A percentile compares a stretch with the other conserved stretches of the same genome.
Conservation (phyloP, 768 basidiomycete species). For the Podaxis sp. region DNA sequence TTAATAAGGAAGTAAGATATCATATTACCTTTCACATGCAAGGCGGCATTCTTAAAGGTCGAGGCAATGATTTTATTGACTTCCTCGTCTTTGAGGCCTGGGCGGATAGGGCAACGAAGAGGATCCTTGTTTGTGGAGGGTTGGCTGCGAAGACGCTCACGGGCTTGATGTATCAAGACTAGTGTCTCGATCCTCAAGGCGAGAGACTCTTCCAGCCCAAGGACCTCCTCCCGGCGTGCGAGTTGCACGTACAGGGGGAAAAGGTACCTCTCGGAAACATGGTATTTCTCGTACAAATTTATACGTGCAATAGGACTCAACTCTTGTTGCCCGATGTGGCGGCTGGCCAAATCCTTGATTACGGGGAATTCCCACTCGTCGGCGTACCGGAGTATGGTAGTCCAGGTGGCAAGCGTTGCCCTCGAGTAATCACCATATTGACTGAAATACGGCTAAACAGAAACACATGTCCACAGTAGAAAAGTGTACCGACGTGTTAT, state of each 20-base stretch:
- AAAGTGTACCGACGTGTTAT: constrained; percentile 46
- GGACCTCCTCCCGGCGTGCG: constrained; percentile 43
- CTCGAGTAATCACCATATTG: constrained; percentile 3
- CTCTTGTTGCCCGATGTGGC: neutral
- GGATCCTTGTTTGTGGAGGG: constrained; percentile 14
- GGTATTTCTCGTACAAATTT: constrained; percentile 47
- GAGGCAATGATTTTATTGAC: constrained; percentile 14
- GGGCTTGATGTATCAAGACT: constrained; percentile 40
- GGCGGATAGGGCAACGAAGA: constrained; percentile 18
- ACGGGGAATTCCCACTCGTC: constrained; percentile 9
- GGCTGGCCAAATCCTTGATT: constrained; percentile 6
- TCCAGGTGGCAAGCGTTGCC: constrained; percentile 1
- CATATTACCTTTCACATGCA: neutral
- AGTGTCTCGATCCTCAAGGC: constrained; percentile 50
- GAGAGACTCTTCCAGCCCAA: constrained; percentile 52
- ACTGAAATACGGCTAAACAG: neutral
- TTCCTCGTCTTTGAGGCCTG: constrained; percentile 14
- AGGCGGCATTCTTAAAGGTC: neutral
- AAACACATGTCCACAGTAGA: neutral
- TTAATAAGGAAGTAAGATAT: neutral
- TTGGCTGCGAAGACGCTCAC: constrained; percentile 40
- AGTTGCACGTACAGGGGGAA: constrained; percentile 53
- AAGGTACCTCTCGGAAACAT: constrained; percentile 42
- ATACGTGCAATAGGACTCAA: constrained; percentile 25
- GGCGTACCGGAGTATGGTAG: constrained; percentile 2